phyloP scores from a whole-genome alignment of 192 early-diverging fungal genomes.

The Cladochytrium replicatum region DNA sequence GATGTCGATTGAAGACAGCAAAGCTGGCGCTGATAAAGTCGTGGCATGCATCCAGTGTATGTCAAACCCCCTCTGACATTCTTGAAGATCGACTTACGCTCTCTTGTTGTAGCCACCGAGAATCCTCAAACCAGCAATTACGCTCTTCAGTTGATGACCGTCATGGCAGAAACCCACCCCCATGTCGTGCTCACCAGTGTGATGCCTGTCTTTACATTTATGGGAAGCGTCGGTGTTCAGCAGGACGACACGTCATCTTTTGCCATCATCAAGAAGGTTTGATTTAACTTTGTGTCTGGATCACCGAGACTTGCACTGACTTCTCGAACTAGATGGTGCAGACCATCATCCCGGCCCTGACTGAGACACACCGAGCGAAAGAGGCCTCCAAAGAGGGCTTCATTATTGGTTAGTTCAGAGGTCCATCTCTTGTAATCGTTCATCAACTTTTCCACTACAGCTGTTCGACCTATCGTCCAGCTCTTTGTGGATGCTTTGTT shows the following conservation, averaged over 20 bases:
- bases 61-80: neutral
- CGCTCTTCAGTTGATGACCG: slow-evolving; percentile 73
- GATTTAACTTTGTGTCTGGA: neutral
- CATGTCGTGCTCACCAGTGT: slow-evolving; percentile 81
- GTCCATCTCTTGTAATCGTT: slow-evolving; percentile 7
- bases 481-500: slow-evolving; percentile 85
- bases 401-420: slow-evolving; percentile 3
- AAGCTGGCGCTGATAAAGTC: slow-evolving; percentile 73
- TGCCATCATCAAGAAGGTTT: slow-evolving; percentile 73
- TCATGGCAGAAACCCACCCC: slow-evolving; percentile 70
- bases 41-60: slow-evolving; percentile 71
- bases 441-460: slow-evolving; percentile 2
- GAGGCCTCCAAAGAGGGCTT: slow-evolving; percentile 6
- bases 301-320: slow-evolving; percentile 32
- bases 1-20: slow-evolving; percentile 45
- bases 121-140: slow-evolving; percentile 95
- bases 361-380: slow-evolving; percentile 35
- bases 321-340: too few relatives aligned
- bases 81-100: neutral
- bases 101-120: slow-evolving; percentile 40
- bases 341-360: slow-evolving; percentile 75
- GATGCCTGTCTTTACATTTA: slow-evolving; percentile 96
- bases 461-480: slow-evolving; percentile 68
- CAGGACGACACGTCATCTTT: slow-evolving; percentile 96
- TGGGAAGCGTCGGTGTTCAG: slow-evolving; percentile 90